These are phyloP conservation scores for Cryptococcus wingfieldii DNA, from an alignment of 1,284 basidiomycete genomes.

Conservation along the genomic window DNA sequence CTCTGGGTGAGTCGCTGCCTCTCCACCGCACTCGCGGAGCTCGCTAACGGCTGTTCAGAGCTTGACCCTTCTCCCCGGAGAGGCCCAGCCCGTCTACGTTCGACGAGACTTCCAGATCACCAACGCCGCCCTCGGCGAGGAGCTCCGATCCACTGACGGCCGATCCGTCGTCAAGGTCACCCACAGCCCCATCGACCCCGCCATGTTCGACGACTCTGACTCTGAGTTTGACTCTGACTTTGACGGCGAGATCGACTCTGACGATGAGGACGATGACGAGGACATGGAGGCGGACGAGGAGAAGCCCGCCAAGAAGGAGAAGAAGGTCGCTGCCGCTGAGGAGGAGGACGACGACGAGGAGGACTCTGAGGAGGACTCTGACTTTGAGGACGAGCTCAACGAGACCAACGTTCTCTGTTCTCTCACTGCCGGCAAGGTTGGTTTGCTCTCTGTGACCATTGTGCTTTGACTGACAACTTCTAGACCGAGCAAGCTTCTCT, in stretches of 20 bases:
- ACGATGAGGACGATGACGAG: conserved; percentile 44
- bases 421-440: conserved; percentile 52
- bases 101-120: conserved; percentile 73
- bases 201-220: conserved; percentile 53
- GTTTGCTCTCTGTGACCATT: not conserved
- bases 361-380: conserved; percentile 52
- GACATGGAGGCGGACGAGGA: conserved; percentile 50
- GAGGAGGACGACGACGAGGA: conserved; percentile 41
- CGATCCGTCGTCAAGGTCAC: conserved; percentile 76
- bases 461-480: not conserved
- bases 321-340: conserved; percentile 4
- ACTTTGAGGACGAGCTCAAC: conserved; percentile 43
- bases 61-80: conserved; percentile 53
- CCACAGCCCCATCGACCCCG: conserved; percentile 53
- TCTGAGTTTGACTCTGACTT: conserved; percentile 52
- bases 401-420: conserved; percentile 53
- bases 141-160: conserved; percentile 60
- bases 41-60: not conserved
- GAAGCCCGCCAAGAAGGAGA: conserved; percentile 32
- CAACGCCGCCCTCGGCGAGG: conserved; percentile 74
- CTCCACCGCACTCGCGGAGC: not conserved
- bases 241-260: conserved; percentile 45
- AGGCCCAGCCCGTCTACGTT: conserved; percentile 61
- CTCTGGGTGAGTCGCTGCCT: conserved; percentile 36
- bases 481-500: conserved; percentile 76